Conservation (phyloP, 371 early-diverging fungal species). For the Umbelopsis sp. region DNA sequence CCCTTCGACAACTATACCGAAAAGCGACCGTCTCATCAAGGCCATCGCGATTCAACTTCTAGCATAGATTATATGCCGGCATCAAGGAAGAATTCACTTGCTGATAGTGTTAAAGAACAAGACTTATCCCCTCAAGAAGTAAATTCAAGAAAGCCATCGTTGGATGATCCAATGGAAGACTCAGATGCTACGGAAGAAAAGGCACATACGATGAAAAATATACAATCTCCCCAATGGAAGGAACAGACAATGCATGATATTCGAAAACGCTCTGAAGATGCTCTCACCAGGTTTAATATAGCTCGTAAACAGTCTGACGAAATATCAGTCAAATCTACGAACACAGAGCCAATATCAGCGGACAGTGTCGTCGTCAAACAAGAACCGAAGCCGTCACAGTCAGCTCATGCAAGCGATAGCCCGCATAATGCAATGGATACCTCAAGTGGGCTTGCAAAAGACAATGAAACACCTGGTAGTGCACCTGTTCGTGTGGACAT, state of each 20-base stretch:
- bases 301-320: slow-evolving; percentile 5
- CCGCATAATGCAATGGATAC: background rate
- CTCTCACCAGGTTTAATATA: background rate
- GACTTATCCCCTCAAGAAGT: background rate
- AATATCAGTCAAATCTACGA: background rate
- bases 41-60: slow-evolving; percentile 8
- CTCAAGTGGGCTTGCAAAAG: background rate
- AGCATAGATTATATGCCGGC: slow-evolving; percentile 10
- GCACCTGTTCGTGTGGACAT: background rate
- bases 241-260: background rate
- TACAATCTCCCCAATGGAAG: slow-evolving; percentile 10
- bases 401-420: background rate
- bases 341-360: background rate
- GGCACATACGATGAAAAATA: background rate
- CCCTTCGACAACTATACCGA: slow-evolving; percentile 8
- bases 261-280: background rate
- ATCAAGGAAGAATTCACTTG: slow-evolving; percentile 8
- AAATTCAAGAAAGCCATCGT: background rate
- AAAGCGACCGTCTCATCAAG: slow-evolving; percentile 11
- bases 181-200: background rate
- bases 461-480: background rate
- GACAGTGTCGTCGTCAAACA: background rate
- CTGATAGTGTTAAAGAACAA: slow-evolving; percentile 6
- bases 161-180: background rate
- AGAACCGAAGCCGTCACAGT: background rate